Conservation (phyloP, 129 eudicot genomes). For the Pseudognaphalium luteoalbum region DNA sequence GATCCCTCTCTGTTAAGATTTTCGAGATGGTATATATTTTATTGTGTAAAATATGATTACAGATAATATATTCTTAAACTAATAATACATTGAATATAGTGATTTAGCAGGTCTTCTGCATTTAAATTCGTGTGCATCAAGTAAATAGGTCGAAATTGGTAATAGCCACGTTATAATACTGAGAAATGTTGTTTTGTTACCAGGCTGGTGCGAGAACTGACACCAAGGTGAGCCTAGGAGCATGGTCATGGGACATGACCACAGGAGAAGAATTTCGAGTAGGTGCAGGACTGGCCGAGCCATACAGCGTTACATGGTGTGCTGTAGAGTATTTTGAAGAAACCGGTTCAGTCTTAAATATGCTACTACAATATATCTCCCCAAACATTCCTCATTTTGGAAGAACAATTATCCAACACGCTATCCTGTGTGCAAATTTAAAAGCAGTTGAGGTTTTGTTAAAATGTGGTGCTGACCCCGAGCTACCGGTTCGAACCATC, state of each 20-base stretch:
- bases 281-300: conserved; percentile 93
- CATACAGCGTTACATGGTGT: conserved; percentile 67
- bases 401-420: conserved; percentile 78
- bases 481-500: conserved; percentile 48
- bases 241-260: conserved; percentile 85
- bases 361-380: conserved; percentile 59
- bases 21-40: neutral
- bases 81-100: neutral
- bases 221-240: conserved; percentile 69
- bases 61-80: neutral
- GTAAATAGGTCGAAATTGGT: neutral
- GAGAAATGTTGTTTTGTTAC: conserved; percentile 1
- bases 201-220: conserved; percentile 69
- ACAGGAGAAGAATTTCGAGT: conserved; percentile 88
- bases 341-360: conserved; percentile 60
- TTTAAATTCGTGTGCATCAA: neutral
- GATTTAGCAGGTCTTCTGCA: neutral
- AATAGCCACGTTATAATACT: neutral
- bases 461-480: conserved; percentile 53
- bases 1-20: neutral
- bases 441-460: conserved; percentile 57
- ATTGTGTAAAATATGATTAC: neutral
- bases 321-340: conserved; percentile 85
- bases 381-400: conserved; percentile 65
- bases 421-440: conserved; percentile 63